Evolutionary conservation across 2,329 filamentous ascomycete species (phyloP), one percentile per base, ranked within the genome.

Genomic region (Microcyclosporella mali): DNA sequence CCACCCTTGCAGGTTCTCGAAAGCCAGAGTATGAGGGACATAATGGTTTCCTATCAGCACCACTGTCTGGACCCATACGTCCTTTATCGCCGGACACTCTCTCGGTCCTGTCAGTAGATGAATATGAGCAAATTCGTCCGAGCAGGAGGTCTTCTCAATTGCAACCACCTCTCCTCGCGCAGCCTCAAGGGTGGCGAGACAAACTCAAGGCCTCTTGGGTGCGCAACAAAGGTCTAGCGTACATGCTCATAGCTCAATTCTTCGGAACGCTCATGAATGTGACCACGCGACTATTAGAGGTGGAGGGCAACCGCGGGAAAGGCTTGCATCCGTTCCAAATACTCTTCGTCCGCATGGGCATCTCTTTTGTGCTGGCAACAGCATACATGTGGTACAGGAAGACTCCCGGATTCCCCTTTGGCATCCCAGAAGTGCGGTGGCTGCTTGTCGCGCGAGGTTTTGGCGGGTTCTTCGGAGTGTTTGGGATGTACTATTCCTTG

Each of bases 241-340:
- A 88, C 33, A 85, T 95, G 33, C 70, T 88, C 14, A 48, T 82
- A 2, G 77, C 87, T 0, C 88, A 94, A 64, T 69, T 92, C 28
- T 95, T 95, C 55, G 87, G 83, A 1, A 81, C 84, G 0, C 66
- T 85, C 40, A 95, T 95, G 89, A 94, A 92, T 61, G 78, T 94
- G 8, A 80, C 81, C 31, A 85, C 87, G 0, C 75, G 88, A 15
- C 64, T 90, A 9, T 70, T 95, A 30, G 86, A 94, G 61, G 72
- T 77, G 28, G 71, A 79, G 52, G 78, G 78, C 9, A 71, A 84
- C 14, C 72, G 84, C 51, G 82, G 78, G 41, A 73, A 81, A 35
- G 79, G 79, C 2, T 82, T 94, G 71, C 79, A 92, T 69, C 86
- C 88, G 0, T 82, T 94, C 52, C 85, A 92, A 66, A 82, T 95